phyloP scores from a whole-genome alignment of 495 filamentous ascomycete species.

The Aspergillus baeticus region DNA sequence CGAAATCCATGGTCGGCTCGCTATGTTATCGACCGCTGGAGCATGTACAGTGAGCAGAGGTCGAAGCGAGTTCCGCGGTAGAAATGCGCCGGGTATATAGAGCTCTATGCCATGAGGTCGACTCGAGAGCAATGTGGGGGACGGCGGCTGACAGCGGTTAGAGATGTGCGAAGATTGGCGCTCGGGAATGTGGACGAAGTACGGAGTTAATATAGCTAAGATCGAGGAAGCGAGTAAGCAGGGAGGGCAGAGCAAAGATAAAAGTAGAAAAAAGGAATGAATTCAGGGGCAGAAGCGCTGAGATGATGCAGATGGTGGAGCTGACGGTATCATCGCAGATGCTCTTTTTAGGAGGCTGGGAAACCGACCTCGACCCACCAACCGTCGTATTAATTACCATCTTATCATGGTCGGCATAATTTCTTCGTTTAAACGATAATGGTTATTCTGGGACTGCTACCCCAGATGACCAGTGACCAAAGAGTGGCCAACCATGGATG shows the following conservation, averaged over 20 bases:
- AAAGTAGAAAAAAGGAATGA: neutral
- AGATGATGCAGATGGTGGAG: constrained; percentile 3
- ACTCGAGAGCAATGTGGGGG: constrained; percentile 10
- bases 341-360: constrained; percentile 5
- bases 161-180: constrained; percentile 2
- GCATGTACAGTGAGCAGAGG: constrained; percentile 1
- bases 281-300: constrained; percentile 6
- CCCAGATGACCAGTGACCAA: too few relatives aligned
- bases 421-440: too few relatives aligned
- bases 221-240: neutral
- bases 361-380: neutral
- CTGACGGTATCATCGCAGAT: neutral
- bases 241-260: neutral
- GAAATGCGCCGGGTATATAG: constrained; percentile 5
- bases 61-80: neutral
- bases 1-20: constrained; percentile 50
- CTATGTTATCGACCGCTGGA: constrained; percentile 1
- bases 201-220: too few relatives aligned
- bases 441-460: too few relatives aligned
- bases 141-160: constrained; percentile 8
- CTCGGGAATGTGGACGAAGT: constrained; percentile 1
- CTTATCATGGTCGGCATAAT: too few relatives aligned
- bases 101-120: constrained; percentile 15
- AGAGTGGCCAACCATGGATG: too few relatives aligned
- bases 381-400: neutral